Conservation (phyloP, 148 eudicot species). For the Oxyria digyna region DNA sequence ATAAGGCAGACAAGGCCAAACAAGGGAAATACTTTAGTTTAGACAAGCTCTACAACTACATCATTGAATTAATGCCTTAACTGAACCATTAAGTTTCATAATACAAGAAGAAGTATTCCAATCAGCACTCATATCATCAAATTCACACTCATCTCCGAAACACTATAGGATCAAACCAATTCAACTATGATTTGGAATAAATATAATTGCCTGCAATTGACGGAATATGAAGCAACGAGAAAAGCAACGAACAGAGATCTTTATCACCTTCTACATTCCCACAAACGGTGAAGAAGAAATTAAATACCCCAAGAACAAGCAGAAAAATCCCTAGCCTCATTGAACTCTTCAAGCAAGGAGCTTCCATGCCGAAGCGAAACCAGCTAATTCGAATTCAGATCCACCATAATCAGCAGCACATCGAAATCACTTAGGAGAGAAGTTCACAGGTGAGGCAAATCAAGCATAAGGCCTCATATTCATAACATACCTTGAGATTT, state of each 20-base stretch:
- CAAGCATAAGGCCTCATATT: neutral
- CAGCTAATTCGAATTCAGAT: constrained; percentile 4
- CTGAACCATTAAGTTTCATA: neutral
- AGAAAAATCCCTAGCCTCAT: constrained; percentile 5
- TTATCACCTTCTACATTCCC: neutral
- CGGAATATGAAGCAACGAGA: neutral
- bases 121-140: neutral
- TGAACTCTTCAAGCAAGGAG: neutral
- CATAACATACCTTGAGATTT: too few species aligned
- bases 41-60: neutral
- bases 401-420: neutral
- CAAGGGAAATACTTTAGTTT: neutral
- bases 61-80: neutral
- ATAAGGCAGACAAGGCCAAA: neutral
- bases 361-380: neutral
- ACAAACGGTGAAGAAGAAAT: neutral
- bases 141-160: neutral
- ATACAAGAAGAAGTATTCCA: neutral
- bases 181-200: neutral
- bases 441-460: neutral
- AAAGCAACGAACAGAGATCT: neutral
- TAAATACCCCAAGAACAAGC: neutral
- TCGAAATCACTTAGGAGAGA: neutral
- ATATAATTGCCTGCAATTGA: neutral
- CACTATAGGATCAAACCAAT: neutral